A percentile compares a stretch with the other conserved stretches of the same genome.
These are phyloP conservation scores for Vanilla planifolia DNA, from an alignment of 106 monocot species.

Conservation along the genomic window DNA sequence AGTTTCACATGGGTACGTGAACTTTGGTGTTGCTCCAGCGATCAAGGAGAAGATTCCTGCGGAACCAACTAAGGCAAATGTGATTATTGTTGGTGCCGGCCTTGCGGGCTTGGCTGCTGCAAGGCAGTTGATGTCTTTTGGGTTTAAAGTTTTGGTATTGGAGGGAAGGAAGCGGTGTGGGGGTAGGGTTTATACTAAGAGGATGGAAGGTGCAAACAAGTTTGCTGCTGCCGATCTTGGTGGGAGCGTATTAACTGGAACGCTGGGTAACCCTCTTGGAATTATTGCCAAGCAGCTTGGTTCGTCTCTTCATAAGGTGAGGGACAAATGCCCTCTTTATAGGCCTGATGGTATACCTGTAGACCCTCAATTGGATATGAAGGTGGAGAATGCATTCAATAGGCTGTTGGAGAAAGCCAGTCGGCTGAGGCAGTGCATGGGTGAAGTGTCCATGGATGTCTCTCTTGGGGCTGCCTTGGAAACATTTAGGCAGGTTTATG, in stretches of 20 bases:
- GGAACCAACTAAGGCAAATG: conserved; percentile 39
- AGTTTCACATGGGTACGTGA: conserved; percentile 66
- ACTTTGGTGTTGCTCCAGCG: conserved; percentile 72
- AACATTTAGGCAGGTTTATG: conserved; percentile 72
- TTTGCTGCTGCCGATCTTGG: conserved; percentile 78
- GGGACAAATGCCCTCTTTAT: conserved; percentile 92
- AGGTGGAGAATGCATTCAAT: conserved; percentile 88
- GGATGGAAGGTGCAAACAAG: conserved; percentile 56
- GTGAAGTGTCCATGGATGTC: conserved; percentile 81
- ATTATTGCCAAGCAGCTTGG: conserved; percentile 83
- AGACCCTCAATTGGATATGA: conserved; percentile 52
- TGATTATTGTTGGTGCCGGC: conserved; percentile 74
- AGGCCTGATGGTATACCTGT: conserved; percentile 63
- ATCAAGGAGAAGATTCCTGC: conserved; percentile 58
- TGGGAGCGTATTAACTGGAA: conserved; percentile 84
- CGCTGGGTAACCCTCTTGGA: conserved; percentile 77
- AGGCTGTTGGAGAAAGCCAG: conserved; percentile 79
- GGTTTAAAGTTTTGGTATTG: conserved; percentile 74
- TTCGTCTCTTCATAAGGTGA: conserved; percentile 57
- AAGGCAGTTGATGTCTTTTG: conserved; percentile 64
- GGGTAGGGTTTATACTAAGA: conserved; percentile 88
- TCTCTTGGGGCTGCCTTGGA: conserved; percentile 89
- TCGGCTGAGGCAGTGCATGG: conserved; percentile 75
- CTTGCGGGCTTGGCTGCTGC: conserved; percentile 82
- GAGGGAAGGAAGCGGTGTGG: conserved; percentile 92